phyloP scores from a whole-genome alignment of 495 filamentous ascomycete species.

The Penicillium chermesinum region DNA sequence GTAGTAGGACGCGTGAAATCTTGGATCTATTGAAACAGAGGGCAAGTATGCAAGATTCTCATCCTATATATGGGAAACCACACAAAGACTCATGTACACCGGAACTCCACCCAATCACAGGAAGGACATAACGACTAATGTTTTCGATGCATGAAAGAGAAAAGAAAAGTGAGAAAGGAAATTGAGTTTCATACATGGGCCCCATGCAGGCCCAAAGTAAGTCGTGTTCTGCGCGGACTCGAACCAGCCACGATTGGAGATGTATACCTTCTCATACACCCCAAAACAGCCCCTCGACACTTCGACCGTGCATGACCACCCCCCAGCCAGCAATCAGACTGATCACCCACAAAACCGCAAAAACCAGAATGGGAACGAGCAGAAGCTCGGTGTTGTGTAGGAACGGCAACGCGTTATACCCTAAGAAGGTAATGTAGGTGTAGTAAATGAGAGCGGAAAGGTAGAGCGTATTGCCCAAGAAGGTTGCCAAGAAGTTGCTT shows the following conservation, averaged over 20 bases:
- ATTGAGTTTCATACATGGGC: slow-evolving; percentile 18
- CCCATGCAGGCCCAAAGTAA: slow-evolving; percentile 1
- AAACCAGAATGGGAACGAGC: slow-evolving; percentile 56
- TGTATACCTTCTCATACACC: slow-evolving; percentile 34
- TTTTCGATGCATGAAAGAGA: slow-evolving; percentile 18
- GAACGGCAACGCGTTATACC: slow-evolving; percentile 71
- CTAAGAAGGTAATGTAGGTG: slow-evolving; percentile 67
- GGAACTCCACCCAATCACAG: slow-evolving; percentile 11
- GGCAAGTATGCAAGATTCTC: neutral
- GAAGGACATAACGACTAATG: slow-evolving; percentile 8
- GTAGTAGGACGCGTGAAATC: slow-evolving; percentile 16
- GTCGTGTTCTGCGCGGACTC: neutral
- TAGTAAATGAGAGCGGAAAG: slow-evolving; percentile 66
- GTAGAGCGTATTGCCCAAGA: slow-evolving; percentile 68
- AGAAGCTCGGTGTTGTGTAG: slow-evolving; percentile 69
- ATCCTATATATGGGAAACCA: slow-evolving; percentile 9
- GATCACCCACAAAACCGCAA: slow-evolving; percentile 57
- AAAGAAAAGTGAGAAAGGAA: slow-evolving; percentile 6
- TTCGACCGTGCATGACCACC: slow-evolving; percentile 39
- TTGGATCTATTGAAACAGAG: slow-evolving; percentile 11
- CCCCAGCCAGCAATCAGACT: slow-evolving; percentile 52
- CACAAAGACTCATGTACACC: slow-evolving; percentile 17
- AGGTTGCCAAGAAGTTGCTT: slow-evolving; percentile 52
- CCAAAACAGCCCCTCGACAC: slow-evolving; percentile 44
- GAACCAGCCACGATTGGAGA: neutral